Conservation (phyloP, 179 eudicot genomes). For the Actinidia polygama region DNA sequence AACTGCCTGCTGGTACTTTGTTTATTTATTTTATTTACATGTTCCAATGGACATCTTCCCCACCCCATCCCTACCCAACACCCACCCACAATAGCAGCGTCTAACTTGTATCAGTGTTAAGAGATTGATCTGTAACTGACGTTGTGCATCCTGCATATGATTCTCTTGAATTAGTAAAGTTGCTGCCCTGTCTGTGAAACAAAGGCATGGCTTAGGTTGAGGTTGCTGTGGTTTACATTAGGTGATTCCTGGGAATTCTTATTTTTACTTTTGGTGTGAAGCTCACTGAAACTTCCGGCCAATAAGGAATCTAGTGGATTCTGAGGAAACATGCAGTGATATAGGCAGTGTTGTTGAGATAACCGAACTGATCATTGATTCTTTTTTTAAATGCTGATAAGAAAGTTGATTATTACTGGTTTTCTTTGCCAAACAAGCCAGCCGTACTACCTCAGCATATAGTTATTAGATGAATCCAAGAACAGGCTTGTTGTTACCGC, state of each 20-base stretch:
- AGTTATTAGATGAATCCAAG: too few species aligned
- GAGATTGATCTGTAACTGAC: neutral
- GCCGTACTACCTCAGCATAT: too few species aligned
- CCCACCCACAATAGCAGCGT: neutral
- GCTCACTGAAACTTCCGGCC: too few species aligned
- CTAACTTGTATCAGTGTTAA: neutral
- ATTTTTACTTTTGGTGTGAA: too few species aligned
- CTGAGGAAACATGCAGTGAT: too few species aligned
- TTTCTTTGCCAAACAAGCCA: too few species aligned
- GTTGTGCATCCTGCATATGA: neutral
- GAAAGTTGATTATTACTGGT: too few species aligned
- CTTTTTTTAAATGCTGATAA: too few species aligned
- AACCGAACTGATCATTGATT: too few species aligned
- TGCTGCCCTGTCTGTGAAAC: neutral
- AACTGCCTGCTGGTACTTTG: neutral
- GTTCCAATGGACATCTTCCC: neutral
- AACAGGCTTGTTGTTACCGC: too few species aligned
- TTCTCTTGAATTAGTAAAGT: neutral
- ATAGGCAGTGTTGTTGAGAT: too few species aligned
- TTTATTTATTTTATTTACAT: neutral
- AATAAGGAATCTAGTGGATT: too few species aligned
- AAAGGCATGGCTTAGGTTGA: neutral
- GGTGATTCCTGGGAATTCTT: neutral
- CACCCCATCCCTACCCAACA: neutral
- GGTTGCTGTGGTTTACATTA: neutral